These are phyloP conservation scores for Jamesozyma gamospora DNA, from an alignment of 805 yeast species.

Conservation along the genomic window DNA sequence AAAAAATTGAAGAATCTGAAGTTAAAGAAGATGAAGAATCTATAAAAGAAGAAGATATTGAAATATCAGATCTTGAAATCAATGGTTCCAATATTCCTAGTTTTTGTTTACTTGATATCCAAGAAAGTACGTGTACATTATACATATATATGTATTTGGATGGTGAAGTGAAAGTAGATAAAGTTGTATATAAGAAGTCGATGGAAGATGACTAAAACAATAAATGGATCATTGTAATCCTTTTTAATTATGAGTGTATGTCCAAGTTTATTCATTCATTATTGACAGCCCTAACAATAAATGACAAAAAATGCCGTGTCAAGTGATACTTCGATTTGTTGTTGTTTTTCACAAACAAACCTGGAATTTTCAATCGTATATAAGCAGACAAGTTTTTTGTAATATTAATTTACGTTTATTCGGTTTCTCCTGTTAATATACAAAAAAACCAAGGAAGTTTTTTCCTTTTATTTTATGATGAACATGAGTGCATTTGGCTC, in stretches of 20 bases:
- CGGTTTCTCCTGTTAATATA: background rate
- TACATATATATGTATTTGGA: conserved; percentile 75
- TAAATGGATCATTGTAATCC: background rate
- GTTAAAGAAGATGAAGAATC: conserved; percentile 3
- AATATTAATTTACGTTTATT: background rate
- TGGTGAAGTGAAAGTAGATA: conserved; percentile 85
- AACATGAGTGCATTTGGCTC: conserved; percentile 99
- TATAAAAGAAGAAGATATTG: conserved; percentile 13
- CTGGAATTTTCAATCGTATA: background rate
- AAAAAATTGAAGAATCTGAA: background rate
- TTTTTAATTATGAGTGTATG: background rate
- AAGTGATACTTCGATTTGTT: background rate
- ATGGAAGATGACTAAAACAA: background rate
- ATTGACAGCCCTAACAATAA: background rate
- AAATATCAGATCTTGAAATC: conserved; percentile 16
- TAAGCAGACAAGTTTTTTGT: conserved; percentile 1
- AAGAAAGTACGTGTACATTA: conserved; percentile 64
- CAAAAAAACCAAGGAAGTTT: conserved; percentile 23
- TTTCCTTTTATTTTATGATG: conserved; percentile 51
- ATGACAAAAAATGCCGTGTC: background rate
- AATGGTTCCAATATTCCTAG: conserved; percentile 53
- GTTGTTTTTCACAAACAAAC: background rate
- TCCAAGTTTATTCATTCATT: background rate
- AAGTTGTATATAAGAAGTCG: conserved; percentile 55
- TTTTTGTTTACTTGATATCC: conserved; percentile 81